Base-by-base conservation (phyloP, 2,329 filamentous ascomycete genomes). In the Clonostachys rosea region DNA sequence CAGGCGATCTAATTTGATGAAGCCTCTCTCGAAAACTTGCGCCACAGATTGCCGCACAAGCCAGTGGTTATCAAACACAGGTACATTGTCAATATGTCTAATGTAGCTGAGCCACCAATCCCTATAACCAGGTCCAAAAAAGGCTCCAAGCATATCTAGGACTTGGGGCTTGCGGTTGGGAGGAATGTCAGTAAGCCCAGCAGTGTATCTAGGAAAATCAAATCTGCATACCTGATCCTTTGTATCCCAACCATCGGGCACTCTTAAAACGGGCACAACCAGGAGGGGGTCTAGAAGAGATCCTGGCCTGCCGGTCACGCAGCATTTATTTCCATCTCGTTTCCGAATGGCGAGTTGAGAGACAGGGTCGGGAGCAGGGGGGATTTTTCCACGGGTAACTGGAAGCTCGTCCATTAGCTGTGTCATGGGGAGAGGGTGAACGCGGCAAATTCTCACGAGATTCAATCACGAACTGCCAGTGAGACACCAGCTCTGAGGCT, bases 51-150 rank as follows among this genome's bases (percentile, higher is more conserved):
- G 54, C 3, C 54, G 53, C 37, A 64, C 56, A 6, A 64, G 50
- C 62, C 61, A 65, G 47, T 63, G 62, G 40, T 47, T 60, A 16
- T 37, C 11, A 30, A 50, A 41, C 4, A 52, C 47, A 14, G 11
- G 18, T 33, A 50, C 49, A 2, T 5, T 6, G 6, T 46, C 41
- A 1, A 60, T 55, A 10, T 52, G 24, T 18, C 42, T 13, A 36
- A 44, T 44, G 47, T 59, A 61, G 4, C 46, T 46, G n/a, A 63
- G 47, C 62, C 62, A 65, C 60, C 61, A 65, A 47, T 63, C 58
- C 2, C 40, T 51, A 45, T 65, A 63, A 2, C 50, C 48, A 5
- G 46, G 52, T 3, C 53, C 50, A 42, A 65, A 63, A 50, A 63
- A 65, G n/a, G 56, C 60, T 16, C 52, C 50, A 9, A 61, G 54